Percentiles rank a stretch among this genome's conserved stretches.
These are phyloP conservation scores for Boletus rubropictus DNA, from an alignment of 768 basidiomycete species.

Conservation along the genomic window DNA sequence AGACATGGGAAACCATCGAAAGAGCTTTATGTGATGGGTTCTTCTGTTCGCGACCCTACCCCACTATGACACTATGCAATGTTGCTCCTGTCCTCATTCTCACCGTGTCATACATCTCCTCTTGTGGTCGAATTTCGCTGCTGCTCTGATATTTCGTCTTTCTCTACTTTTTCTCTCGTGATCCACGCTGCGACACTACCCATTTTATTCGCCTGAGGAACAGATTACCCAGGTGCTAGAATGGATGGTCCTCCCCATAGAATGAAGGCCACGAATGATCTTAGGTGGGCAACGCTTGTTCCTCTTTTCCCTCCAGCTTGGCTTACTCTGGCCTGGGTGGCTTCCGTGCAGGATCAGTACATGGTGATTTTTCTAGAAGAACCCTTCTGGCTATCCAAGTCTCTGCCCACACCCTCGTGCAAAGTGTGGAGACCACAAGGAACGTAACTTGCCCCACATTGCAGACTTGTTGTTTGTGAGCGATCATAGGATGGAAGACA, in stretches of 20 bases:
- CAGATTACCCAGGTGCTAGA: conserved; percentile 67
- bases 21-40: conserved; percentile 83
- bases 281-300: conserved; percentile 39
- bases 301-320: neutral
- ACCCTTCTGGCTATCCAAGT: conserved; percentile 56
- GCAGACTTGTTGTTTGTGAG: conserved; percentile 84
- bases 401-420: conserved; percentile 52
- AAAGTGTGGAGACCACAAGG: conserved; percentile 46
- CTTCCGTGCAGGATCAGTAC: conserved; percentile 38
- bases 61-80: neutral
- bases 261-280: conserved; percentile 67
- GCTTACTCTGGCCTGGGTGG: neutral
- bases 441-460: conserved; percentile 71
- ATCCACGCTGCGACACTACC: neutral
- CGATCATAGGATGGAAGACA: conserved; percentile 85
- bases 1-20: conserved; percentile 88
- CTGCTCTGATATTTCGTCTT: neutral
- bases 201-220: conserved; percentile 22
- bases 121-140: neutral
- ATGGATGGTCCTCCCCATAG: conserved; percentile 63
- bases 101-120: neutral
- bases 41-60: neutral
- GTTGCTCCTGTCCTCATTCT: neutral
- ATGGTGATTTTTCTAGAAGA: conserved; percentile 52
- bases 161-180: neutral